Percentiles rank a stretch among this genome's conserved stretches.
phyloP scores from a whole-genome alignment of 768 basidiomycete genomes.

The Agrocybe praecox region DNA sequence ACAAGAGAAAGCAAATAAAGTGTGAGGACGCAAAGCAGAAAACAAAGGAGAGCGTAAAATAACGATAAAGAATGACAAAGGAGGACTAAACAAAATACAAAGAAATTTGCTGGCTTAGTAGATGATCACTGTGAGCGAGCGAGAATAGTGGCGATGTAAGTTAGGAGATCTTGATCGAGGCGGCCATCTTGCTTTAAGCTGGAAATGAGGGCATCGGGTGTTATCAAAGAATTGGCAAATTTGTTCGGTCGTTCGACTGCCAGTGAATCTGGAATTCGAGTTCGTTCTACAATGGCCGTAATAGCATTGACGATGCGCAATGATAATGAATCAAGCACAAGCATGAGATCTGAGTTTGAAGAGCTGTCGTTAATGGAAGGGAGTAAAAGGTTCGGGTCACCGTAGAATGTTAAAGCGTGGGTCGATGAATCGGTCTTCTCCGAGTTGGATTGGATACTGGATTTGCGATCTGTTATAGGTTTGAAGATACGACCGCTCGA shows the following conservation, averaged over 20 bases:
- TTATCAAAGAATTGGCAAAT: constrained; percentile 11
- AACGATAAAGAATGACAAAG: neutral
- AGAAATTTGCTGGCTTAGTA: neutral
- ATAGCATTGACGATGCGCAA: constrained; percentile 78
- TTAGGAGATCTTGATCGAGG: constrained; percentile 52
- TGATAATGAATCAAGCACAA: constrained; percentile 76
- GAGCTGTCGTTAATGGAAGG: constrained; percentile 72
- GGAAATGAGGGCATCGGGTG: constrained; percentile 32
- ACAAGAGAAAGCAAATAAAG: neutral
- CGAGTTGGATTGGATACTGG: constrained; percentile 39
- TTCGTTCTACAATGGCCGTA: constrained; percentile 12
- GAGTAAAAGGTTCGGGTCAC: constrained; percentile 63
- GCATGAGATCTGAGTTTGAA: constrained; percentile 70
- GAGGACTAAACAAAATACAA: constrained; percentile 1
- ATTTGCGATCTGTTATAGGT: constrained; percentile 43
- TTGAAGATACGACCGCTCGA: constrained; percentile 64
- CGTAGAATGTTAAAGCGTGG: constrained; percentile 43
- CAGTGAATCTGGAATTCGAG: neutral
- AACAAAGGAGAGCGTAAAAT: neutral
- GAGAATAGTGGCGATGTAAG: constrained; percentile 31
- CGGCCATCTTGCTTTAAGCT: constrained; percentile 36
- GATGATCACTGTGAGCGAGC: constrained; percentile 7
- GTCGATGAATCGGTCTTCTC: constrained; percentile 30
- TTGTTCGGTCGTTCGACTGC: too few relatives aligned
- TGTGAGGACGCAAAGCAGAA: neutral